Evolutionary conservation across 2,329 filamentous ascomycete species (phyloP), one percentile per base, ranked within the genome.

Genomic region (Arachnopeziza araneosa): DNA sequence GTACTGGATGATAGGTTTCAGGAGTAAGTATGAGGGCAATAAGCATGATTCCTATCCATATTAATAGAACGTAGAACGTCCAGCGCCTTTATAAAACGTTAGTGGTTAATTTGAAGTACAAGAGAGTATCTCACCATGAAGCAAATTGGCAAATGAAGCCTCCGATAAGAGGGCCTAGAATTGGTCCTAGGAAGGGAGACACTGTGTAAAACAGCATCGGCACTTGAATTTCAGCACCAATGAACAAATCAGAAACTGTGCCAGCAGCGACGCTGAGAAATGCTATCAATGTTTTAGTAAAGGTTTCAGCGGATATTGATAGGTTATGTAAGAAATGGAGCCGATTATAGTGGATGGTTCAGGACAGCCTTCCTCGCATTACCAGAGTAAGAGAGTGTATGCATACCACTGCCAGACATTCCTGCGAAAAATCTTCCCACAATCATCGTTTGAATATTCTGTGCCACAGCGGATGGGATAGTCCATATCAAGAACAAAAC

Each of bases 191-290:
- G 72, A 88, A 88, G 0, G 85, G 86, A 2, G 78, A 78, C 6
- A 85, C 75, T 6, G 86, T 84, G 70, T 88, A 95, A 10, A 95
- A 76, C 75, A 90, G 87, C 91, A 96, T 95, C 2, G 91, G 90
- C 9, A 81, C 81, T 63, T 86, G 85, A 60, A 96, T 82, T 65
- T 90, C 80, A 59, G 85, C 76, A 14, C 23, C 23, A 12, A 26
- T 32, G 23, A 24, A 70, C 8, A 70, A 50, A 58, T 70, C 68
- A 12, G 65, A 62, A 22, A 53, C 48, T 0, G 56, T 57, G 44
- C 59, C 62, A 52, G 52, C 58, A 26, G 52, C 58, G 24, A 66
- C 54, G 1, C 60, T 56, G 19, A 64, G 52, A 80, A 93, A 72
- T 95, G 93, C 77, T 85, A 10, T 14, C 6, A 52, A 7, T 2